Conservation (phyloP, 2,329 filamentous ascomycete genomes). For the Chaetomiaceae sp. region DNA sequence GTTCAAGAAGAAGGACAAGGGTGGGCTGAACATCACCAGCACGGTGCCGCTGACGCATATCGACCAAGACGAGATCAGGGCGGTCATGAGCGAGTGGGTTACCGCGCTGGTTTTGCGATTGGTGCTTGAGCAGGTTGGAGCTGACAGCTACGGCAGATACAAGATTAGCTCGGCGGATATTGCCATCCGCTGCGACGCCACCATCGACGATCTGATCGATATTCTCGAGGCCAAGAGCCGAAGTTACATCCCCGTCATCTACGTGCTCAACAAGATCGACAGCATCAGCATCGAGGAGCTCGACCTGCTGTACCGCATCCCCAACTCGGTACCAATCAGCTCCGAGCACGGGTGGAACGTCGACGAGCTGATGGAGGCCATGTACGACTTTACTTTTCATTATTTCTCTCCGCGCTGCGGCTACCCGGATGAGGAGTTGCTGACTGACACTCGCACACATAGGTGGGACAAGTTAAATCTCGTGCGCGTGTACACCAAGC, state of each 20-base stretch:
- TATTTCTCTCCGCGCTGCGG: conserved; percentile 1
- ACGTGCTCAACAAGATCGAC: conserved; percentile 98
- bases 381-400: too few relatives aligned
- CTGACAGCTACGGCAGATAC: conserved; percentile 51
- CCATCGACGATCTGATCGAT: conserved; percentile 94
- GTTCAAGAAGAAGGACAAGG: conserved; percentile 99
- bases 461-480: conserved; percentile 92
- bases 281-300: conserved; percentile 96
- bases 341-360: conserved; percentile 98
- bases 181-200: conserved; percentile 94
- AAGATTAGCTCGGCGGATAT: conserved; percentile 95
- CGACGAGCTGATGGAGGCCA: conserved; percentile 91
- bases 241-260: conserved; percentile 98
- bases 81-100: conserved; percentile 75
- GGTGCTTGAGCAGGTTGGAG: neutral
- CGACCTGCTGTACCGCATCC: conserved; percentile 91
- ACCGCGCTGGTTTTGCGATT: neutral
- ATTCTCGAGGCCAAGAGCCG: conserved; percentile 88
- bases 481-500: conserved; percentile 93
- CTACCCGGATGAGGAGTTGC: neutral
- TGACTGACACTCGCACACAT: conserved; percentile 7
- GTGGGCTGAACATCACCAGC: conserved; percentile 91
- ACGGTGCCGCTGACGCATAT: conserved; percentile 90
- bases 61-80: conserved; percentile 92
- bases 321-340: conserved; percentile 94